Conservation (phyloP, 768 basidiomycete species). For the Fistulinella prunicolor region DNA sequence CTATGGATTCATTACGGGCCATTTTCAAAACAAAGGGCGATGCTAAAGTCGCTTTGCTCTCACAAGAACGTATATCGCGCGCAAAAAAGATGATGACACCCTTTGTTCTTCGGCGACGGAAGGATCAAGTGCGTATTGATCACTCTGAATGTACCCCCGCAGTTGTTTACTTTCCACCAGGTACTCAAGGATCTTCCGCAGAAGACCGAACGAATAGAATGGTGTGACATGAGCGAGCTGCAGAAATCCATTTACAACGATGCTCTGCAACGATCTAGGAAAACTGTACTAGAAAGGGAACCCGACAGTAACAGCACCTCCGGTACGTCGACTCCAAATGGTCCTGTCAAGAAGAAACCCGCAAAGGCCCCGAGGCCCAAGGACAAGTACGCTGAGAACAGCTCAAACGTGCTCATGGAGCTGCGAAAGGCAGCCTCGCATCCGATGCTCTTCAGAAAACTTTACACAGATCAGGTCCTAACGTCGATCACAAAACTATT, state of each 20-base stretch:
- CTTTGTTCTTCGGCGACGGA: conserved; percentile 94
- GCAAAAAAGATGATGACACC: conserved; percentile 99
- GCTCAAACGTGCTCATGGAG: conserved; percentile 95
- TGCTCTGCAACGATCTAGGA: conserved; percentile 79
- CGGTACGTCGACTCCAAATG: conserved; percentile 31
- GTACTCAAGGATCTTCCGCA: conserved; percentile 91
- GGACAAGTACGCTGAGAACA: conserved; percentile 78
- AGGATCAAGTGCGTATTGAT: conserved; percentile 70
- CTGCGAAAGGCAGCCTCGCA: conserved; percentile 94
- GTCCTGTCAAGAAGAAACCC: conserved; percentile 27
- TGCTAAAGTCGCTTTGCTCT: conserved; percentile 80
- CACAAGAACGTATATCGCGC: conserved; percentile 88
- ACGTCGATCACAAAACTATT: conserved; percentile 75
- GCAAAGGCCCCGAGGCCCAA: conserved; percentile 44
- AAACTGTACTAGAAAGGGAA: conserved; percentile 61
- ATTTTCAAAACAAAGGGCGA: conserved; percentile 99
- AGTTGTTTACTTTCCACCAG: conserved; percentile 35
- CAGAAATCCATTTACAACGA: conserved; percentile 86
- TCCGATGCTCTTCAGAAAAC: conserved; percentile 90
- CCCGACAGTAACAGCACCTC: conserved; percentile 25
- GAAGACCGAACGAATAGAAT: conserved; percentile 90
- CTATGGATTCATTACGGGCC: conserved; percentile 77
- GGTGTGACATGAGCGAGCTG: conserved; percentile 87
- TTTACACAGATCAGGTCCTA: conserved; percentile 76
- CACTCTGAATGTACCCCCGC: not conserved